These are phyloP conservation scores for Batkoa obscura DNA, from an alignment of 371 early-diverging fungal genomes.

Conservation along the genomic window DNA sequence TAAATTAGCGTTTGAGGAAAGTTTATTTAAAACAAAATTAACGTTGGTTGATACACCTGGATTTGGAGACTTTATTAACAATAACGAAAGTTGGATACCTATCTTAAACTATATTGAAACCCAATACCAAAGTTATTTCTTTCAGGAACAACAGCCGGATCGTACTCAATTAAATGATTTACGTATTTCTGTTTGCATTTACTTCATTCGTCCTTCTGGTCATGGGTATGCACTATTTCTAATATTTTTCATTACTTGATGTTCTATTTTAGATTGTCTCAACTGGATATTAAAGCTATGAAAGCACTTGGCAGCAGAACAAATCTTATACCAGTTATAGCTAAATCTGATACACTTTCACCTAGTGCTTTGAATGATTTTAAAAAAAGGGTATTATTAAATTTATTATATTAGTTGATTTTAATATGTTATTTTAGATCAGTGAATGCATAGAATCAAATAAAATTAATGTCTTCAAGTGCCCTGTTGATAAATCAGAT, in stretches of 20 bases:
- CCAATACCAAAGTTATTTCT: conserved; percentile 82
- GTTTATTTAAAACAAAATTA: conserved; percentile 81
- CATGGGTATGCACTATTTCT: conserved; percentile 35
- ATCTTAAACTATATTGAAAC: conserved; percentile 90
- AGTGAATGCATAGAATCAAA: conserved; percentile 57
- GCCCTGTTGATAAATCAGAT: conserved; percentile 76
- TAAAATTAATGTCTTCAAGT: conserved; percentile 61
- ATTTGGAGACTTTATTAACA: conserved; percentile 82
- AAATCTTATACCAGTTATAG: conserved; percentile 83
- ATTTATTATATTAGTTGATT: conserved; percentile 1
- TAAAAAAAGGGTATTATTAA: conserved; percentile 55
- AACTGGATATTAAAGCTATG: conserved; percentile 78
- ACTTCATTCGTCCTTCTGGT: conserved; percentile 80
- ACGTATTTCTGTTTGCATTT: conserved; percentile 75
- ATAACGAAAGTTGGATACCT: conserved; percentile 85
- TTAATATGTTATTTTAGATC: conserved; percentile 21
- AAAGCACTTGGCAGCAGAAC: conserved; percentile 63
- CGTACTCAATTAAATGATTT: conserved; percentile 69
- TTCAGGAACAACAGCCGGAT: conserved; percentile 57
- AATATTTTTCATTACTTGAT: neutral
- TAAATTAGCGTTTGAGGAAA: conserved; percentile 77
- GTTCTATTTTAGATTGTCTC: conserved; percentile 40
- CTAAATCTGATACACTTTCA: conserved; percentile 86
- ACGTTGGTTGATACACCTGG: conserved; percentile 82
- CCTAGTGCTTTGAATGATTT: conserved; percentile 56